phyloP scores from a whole-genome alignment of 1,139 yeast genomes.

The Taphrina confusa region DNA sequence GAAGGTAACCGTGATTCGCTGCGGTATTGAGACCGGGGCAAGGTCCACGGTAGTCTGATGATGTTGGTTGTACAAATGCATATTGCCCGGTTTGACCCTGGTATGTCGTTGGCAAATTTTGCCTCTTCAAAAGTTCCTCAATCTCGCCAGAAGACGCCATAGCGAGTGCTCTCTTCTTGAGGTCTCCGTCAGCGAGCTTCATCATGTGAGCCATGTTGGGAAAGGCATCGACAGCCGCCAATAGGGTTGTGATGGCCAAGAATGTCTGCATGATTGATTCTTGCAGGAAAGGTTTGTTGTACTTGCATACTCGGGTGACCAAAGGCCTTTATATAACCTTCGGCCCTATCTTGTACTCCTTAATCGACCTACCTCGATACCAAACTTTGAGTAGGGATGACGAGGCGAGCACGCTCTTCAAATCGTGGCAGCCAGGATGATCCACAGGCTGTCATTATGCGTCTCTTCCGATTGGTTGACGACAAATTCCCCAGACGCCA shows the following conservation, averaged over 20 bases:
- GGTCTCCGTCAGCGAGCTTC: not conserved
- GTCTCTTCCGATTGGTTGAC: constrained; percentile 5
- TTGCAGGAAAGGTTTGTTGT: too few relatives aligned
- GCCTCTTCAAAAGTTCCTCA: constrained; percentile 16
- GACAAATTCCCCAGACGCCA: constrained; percentile 18
- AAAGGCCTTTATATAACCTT: too few relatives aligned
- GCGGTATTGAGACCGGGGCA: constrained; percentile 33
- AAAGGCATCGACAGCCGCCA: constrained; percentile 28
- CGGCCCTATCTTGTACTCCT: too few relatives aligned
- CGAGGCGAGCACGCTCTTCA: too few relatives aligned
- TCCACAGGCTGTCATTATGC: too few relatives aligned
- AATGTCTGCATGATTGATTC: constrained; percentile 8
- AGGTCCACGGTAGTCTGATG: constrained; percentile 28
- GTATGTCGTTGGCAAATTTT: constrained; percentile 11
- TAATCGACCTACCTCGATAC: too few relatives aligned
- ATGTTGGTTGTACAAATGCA: constrained; percentile 21
- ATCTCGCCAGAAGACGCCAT: constrained; percentile 20
- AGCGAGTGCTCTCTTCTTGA: constrained; percentile 7
- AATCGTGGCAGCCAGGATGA: too few relatives aligned
- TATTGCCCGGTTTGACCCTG: constrained; percentile 18
- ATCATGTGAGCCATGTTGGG: constrained; percentile 31
- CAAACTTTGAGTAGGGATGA: too few relatives aligned
- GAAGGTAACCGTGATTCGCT: constrained; percentile 32
- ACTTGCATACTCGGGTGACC: too few relatives aligned
- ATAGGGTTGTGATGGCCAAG: not conserved